These are phyloP conservation scores for Suillus clintonianus DNA, from an alignment of 768 basidiomycete genomes.

Conservation along the genomic window DNA sequence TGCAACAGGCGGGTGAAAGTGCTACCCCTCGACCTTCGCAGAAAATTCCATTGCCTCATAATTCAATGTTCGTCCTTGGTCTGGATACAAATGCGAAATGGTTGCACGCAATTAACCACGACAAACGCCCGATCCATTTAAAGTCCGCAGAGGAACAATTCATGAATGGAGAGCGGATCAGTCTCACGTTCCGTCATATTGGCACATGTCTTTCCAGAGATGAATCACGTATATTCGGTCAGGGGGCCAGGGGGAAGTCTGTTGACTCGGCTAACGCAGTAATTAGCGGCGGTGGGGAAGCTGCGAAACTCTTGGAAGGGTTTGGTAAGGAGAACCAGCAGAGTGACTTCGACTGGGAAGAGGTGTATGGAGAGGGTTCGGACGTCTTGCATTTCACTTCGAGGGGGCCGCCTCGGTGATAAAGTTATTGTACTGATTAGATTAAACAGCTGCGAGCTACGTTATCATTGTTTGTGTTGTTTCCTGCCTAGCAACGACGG, in stretches of 20 bases:
- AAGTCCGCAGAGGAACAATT: conserved; percentile 60
- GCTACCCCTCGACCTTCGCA: conserved; percentile 45
- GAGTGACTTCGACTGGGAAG: conserved; percentile 72
- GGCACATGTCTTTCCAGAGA: conserved; percentile 69
- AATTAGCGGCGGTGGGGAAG: conserved; percentile 51
- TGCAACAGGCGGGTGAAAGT: conserved; percentile 15
- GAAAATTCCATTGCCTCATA: conserved; percentile 74
- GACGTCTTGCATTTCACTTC: conserved; percentile 63
- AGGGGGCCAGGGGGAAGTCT: conserved; percentile 69
- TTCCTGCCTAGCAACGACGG: conserved; percentile 26
- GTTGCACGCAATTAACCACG: conserved; percentile 76
- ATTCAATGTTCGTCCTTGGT: conserved; percentile 83
- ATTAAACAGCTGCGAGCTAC: conserved; percentile 9
- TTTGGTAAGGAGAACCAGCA: conserved; percentile 78
- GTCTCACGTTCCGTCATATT: conserved; percentile 77
- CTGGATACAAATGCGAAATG: conserved; percentile 70
- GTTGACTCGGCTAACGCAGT: conserved; percentile 55
- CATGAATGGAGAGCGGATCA: conserved; percentile 68
- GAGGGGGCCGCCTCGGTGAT: conserved; percentile 9
- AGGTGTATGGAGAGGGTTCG: conserved; percentile 63
- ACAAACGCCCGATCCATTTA: conserved; percentile 58
- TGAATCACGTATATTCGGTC: conserved; percentile 63
- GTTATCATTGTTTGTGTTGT: conserved; percentile 20
- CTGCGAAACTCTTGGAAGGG: conserved; percentile 50
- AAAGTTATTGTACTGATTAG: conserved; percentile 14